Conservation (phyloP, 2,329 filamentous ascomycete species). For the Apiospora saccharicola region DNA sequence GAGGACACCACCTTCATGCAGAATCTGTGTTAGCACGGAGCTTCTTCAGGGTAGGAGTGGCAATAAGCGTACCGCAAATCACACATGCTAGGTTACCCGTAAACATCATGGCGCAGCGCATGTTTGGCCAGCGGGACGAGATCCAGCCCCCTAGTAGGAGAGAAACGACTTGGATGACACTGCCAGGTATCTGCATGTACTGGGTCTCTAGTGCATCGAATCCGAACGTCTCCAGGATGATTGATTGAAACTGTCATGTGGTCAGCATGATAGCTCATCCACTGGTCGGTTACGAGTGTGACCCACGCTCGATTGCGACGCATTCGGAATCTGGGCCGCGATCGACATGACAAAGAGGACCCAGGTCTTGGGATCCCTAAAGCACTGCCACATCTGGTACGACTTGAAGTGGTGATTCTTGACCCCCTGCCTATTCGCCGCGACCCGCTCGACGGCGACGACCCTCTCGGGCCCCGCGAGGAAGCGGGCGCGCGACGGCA, state of each 20-base stretch:
- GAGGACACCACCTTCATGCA: slow-evolving; percentile 49
- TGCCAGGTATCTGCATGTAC: slow-evolving; percentile 67
- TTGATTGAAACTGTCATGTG: slow-evolving; percentile 36
- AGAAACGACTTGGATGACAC: slow-evolving; percentile 62
- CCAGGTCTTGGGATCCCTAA: slow-evolving; percentile 61
- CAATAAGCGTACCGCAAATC: slow-evolving; percentile 46
- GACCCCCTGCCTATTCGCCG: slow-evolving; percentile 59
- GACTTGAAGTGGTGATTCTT: slow-evolving; percentile 59
- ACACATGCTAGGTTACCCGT: slow-evolving; percentile 63
- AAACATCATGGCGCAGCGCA: slow-evolving; percentile 63
- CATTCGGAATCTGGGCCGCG: slow-evolving; percentile 63
- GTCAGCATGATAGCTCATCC: slow-evolving; percentile 9
- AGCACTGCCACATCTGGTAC: slow-evolving; percentile 55
- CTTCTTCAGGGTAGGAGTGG: too few relatives aligned
- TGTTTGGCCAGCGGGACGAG: slow-evolving; percentile 56
- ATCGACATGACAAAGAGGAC: slow-evolving; percentile 61
- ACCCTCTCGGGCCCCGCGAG: slow-evolving; percentile 63
- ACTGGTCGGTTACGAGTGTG: not conserved
- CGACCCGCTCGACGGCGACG: slow-evolving; percentile 60
- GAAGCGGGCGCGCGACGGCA: slow-evolving; percentile 68
- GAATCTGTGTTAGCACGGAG: not conserved
- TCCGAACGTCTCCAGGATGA: slow-evolving; percentile 39
- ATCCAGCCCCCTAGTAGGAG: slow-evolving; percentile 58
- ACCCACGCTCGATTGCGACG: slow-evolving; percentile 57
- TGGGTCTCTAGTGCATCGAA: slow-evolving; percentile 59